Evolutionary conservation across 2,329 filamentous ascomycete genomes (phyloP), one percentile per base, ranked within the genome.

Genomic region (Bipolaris sorokiniana): DNA sequence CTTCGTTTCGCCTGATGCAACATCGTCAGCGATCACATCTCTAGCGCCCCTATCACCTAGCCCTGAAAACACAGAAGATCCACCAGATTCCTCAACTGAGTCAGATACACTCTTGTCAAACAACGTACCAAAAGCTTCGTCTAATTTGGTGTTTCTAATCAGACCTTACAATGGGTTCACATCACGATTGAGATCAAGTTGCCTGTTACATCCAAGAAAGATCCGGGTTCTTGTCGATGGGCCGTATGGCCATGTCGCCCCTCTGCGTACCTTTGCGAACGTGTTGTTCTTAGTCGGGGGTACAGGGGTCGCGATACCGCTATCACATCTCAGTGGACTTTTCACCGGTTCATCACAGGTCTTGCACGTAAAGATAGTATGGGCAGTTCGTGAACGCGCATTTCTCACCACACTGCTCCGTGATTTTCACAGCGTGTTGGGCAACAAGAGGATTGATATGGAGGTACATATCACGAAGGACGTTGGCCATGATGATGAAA

Each of bases 141-240:
- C 62, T 7, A 67, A 60, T 5, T 67, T 84, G 6, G 73, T 77
- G 4, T 83, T 84, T 62, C 79, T 81, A 63, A 77, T 84, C 48
- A 78, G 82, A 1, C 82, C 82, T 0, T 83, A 81, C 62, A 72
- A 80, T 48, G 81, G 82, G 47, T 83, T 82, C 75, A 84, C 82
- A 1, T 76, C 73, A 5, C 74, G 78, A n/a, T 76, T 84, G 9
- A 38, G 65, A 67, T 16, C 61, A 48, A 28, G 64, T 44, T 64
- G 61, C 20, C 60, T 65, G 18, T 56, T 11, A 13, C 58, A 61
- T 31, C 64, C 68, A 11, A 70, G 68, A 15, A 65, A 68, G 3
- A 63, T 76, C 3, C 76, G 64, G 0, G 72, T 83, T 38, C 75
- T 83, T 3, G 65, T 84, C 9, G 82, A 84, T 67, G 82, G 82